Conservation (phyloP, 768 basidiomycete genomes). For the Serendipita sp. region DNA sequence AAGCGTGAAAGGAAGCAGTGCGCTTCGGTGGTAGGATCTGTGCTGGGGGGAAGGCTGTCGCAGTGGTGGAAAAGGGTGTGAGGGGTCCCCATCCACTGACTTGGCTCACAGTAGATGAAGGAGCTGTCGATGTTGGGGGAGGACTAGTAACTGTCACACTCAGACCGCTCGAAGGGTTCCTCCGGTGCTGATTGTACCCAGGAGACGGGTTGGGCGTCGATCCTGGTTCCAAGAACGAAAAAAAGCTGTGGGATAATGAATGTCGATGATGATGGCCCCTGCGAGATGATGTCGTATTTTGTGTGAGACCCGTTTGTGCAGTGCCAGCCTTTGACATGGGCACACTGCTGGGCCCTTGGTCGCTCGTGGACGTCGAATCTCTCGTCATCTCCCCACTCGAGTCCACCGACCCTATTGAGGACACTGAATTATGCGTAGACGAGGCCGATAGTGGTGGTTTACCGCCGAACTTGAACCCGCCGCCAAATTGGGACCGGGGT, state of each 20-base stretch:
- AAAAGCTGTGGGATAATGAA: constrained; percentile 86
- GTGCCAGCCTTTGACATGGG: background rate
- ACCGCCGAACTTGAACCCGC: constrained; percentile 50
- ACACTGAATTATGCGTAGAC: background rate
- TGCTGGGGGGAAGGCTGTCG: background rate
- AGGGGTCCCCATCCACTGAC: background rate
- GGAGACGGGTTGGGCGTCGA: constrained; percentile 15
- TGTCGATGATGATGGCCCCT: constrained; percentile 86
- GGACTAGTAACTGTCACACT: background rate
- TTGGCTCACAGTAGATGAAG: background rate
- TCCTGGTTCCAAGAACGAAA: constrained; percentile 83
- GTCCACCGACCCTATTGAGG: too few relatives aligned
- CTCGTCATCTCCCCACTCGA: background rate
- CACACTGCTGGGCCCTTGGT: background rate
- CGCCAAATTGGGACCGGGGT: constrained; percentile 22
- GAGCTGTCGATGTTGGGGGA: background rate
- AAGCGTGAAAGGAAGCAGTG: background rate
- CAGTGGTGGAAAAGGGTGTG: background rate
- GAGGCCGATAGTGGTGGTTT: constrained; percentile 21
- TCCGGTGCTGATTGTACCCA: constrained; percentile 16
- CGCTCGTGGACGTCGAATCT: background rate
- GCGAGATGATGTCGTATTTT: constrained; percentile 22
- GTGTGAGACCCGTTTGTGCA: background rate
- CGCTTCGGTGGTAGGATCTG: background rate
- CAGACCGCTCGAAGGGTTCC: background rate